Conservation (phyloP, 208 protist genomes). For the Novymonas esmeraldas region DNA sequence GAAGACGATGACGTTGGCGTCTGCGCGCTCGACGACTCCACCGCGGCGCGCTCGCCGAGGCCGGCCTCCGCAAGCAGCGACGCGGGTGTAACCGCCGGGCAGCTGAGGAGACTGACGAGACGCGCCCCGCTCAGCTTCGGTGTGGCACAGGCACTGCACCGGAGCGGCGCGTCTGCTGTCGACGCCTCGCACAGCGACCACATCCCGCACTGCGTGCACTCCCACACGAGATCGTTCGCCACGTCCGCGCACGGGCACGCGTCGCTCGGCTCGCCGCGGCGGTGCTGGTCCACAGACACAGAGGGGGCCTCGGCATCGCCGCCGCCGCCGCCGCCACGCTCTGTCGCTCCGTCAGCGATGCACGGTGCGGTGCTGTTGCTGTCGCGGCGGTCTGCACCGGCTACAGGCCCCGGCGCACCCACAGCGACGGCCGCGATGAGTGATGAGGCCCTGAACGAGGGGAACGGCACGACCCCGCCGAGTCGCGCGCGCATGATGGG, state of each 20-base stretch:
- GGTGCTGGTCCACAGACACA: too few species aligned
- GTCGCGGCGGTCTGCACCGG: too few species aligned
- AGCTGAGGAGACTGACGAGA: conserved; percentile 33
- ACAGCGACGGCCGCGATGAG: neutral
- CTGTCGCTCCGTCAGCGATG: too few species aligned
- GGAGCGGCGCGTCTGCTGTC: conserved; percentile 27
- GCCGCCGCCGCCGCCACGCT: too few species aligned
- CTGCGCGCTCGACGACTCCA: neutral
- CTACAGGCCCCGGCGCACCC: too few species aligned
- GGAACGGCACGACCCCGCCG: conserved; percentile 77
- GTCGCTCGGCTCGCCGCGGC: neutral
- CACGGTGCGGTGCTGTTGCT: too few species aligned
- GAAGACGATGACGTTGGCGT: neutral
- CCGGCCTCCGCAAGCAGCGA: conserved; percentile 15
- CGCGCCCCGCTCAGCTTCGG: conserved; percentile 56
- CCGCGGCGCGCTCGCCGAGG: neutral
- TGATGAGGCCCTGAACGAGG: conserved; percentile 19
- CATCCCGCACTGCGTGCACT: conserved; percentile 85
- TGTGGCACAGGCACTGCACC: conserved; percentile 50
- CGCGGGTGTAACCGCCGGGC: conserved; percentile 23
- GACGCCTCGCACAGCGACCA: conserved; percentile 53
- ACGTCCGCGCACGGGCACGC: neutral
- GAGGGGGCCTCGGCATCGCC: too few species aligned
- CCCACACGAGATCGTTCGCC: conserved; percentile 66
- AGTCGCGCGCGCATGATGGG: conserved; percentile 57